Evolutionary conservation across 1,139 yeast genomes (phyloP), one percentile per base, ranked within the genome.

Genomic region (Scheffersomyces stambukii): DNA sequence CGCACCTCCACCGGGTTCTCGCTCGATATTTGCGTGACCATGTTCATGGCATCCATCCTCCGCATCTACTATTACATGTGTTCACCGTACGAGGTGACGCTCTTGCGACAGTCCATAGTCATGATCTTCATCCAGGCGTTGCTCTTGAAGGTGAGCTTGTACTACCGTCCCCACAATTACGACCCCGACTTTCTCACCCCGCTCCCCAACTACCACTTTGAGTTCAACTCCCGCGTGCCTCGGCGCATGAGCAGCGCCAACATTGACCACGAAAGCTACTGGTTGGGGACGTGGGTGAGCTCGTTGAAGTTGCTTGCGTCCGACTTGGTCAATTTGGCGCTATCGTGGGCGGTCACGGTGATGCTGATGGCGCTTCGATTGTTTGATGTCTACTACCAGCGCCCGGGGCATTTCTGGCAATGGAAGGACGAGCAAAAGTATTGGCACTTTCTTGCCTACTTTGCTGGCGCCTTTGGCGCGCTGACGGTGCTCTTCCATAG

Each of bases 1-100:
- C 64, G 76, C 48, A 70, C 88, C 1, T 74, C 91, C 2, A 66
- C 73, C 19, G 96, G 96, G 16, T 86, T 86, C 50, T 80, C 93
- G 6, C 65, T 86, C 13, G 96, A 88, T 53, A 82, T 88, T 9
- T 88, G 96, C 57, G 91, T 89, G 10, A 84, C 95, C 8, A 86
- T 88, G 95, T 54, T 88, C 36, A 67, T 85, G 43, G 82, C 95
- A 1, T 75, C 86, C 27, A 74, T 80, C 4, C 57, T 86, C 24
- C 67, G 94, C 38, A 77, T 88, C 13, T 75, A 77, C 31, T 88
- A 84, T 59, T 88, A 81, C 57, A 56, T 80, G 38, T 78, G 86
- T 29, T 72, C 80, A 24, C 95, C 95, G 0, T 88, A 79, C 51
- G 96, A 88, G 49, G 54, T 73, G 11, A 74, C 94, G 3, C 55